These are phyloP conservation scores for Vitis hybrid DNA, from an alignment of 177 flowering plant genomes.

Conservation along the genomic window DNA sequence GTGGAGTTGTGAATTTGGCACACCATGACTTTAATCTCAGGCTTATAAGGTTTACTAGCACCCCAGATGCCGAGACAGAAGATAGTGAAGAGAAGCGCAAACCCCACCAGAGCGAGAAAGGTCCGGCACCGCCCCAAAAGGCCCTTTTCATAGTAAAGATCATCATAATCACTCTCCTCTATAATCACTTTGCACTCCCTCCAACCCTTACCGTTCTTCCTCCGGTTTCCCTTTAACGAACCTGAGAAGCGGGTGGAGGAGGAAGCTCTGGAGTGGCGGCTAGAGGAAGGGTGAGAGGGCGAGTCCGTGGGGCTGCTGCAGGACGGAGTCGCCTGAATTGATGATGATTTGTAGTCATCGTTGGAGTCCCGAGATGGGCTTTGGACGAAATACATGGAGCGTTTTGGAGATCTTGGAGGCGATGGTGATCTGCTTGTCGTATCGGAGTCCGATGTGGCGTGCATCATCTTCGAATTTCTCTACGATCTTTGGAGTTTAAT, in stretches of 20 bases:
- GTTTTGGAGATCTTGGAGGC: slow-evolving; percentile 37
- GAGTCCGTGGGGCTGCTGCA: slow-evolving; percentile 33
- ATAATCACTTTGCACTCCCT: slow-evolving; percentile 29
- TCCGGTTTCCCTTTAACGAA: slow-evolving; percentile 23
- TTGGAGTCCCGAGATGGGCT: slow-evolving; percentile 62
- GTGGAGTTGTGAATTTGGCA: neutral
- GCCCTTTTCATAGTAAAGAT: slow-evolving; percentile 21
- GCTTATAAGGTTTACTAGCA: slow-evolving; percentile 62
- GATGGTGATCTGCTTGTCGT: slow-evolving; percentile 34
- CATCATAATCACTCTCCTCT: slow-evolving; percentile 37
- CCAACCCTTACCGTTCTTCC: slow-evolving; percentile 26
- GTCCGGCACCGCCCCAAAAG: slow-evolving; percentile 47
- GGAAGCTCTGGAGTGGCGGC: slow-evolving; percentile 31
- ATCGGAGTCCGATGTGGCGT: slow-evolving; percentile 41
- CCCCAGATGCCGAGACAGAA: slow-evolving; percentile 53
- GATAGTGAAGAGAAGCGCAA: slow-evolving; percentile 49
- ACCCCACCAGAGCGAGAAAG: slow-evolving; percentile 46
- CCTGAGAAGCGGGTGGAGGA: slow-evolving; percentile 43
- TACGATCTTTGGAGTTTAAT: neutral
- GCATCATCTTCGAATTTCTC: slow-evolving; percentile 11
- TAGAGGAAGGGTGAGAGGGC: slow-evolving; percentile 30
- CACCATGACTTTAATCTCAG: slow-evolving; percentile 67
- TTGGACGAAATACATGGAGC: slow-evolving; percentile 46
- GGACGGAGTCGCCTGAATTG: slow-evolving; percentile 32
- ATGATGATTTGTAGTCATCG: slow-evolving; percentile 42